Conservation (phyloP, 495 filamentous ascomycete genomes). For the Daldinia concentrica region DNA sequence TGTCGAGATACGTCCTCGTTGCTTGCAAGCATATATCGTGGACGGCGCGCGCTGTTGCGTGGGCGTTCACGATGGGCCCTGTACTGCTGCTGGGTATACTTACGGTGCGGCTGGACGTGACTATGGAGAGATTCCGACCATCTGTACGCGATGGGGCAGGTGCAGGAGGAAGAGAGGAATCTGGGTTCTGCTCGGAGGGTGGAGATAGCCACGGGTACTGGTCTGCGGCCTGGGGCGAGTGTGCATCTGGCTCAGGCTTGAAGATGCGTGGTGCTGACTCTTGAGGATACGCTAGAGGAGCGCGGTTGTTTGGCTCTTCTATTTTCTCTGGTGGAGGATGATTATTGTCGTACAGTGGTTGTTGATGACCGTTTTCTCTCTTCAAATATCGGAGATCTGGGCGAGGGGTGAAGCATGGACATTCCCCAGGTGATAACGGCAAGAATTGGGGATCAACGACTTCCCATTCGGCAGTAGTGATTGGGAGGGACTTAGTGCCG, state of each 20-base stretch:
- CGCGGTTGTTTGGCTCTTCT: neutral
- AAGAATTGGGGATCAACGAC: neutral
- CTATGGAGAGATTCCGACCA: neutral
- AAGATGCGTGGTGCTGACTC: neutral
- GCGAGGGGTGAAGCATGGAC: neutral
- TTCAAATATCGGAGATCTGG: neutral
- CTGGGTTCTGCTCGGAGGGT: neutral
- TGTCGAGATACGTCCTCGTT: slow-evolving; percentile 39
- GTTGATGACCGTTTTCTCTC: neutral
- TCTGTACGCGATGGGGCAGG: neutral
- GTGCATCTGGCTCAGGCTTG: neutral
- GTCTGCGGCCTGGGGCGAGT: neutral
- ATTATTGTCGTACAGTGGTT: neutral
- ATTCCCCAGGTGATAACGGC: neutral
- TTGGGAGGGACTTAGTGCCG: neutral
- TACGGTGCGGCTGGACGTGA: neutral
- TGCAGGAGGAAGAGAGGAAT: neutral
- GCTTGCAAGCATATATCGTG: slow-evolving; percentile 42
- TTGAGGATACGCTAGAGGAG: neutral
- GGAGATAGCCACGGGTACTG: neutral
- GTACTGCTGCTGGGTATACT: slow-evolving; percentile 15
- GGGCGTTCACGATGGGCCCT: slow-evolving; percentile 2
- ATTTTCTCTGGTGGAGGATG: neutral
- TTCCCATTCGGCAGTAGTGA: neutral
- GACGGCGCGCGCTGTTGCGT: slow-evolving; percentile 10